phyloP scores from a whole-genome alignment of 352 stramenopile genomes.

The Pythium coloratum region DNA sequence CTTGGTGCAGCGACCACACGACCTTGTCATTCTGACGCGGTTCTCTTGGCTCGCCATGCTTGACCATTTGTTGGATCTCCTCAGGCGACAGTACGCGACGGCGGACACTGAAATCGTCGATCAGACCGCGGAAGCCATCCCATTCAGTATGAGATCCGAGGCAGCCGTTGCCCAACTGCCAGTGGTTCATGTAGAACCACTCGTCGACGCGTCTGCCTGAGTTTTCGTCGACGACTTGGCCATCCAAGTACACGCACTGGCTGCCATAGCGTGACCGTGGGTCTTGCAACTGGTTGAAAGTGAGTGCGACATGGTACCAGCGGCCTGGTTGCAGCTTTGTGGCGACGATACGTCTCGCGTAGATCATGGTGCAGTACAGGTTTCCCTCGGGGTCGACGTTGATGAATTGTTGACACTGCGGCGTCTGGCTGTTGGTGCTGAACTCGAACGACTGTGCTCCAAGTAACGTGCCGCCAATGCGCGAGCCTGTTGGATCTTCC shows the following conservation, averaged over 20 bases:
- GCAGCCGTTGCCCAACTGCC: not conserved
- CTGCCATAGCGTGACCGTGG: not conserved
- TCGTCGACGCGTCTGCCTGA: no score
- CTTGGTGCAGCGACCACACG: no score
- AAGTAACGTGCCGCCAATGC: conserved; percentile 3
- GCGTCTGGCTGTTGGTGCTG: not conserved
- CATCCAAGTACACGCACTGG: conserved; percentile 6
- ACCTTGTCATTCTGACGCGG: no score
- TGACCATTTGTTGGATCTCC: not conserved
- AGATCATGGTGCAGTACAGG: conserved; percentile 22
- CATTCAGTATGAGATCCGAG: not conserved
- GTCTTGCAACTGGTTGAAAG: not conserved
- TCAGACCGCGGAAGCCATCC: not conserved
- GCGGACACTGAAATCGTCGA: not conserved
- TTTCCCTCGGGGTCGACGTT: conserved; percentile 12
- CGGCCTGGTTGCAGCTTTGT: not conserved
- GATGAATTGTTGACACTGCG: conserved; percentile 1
- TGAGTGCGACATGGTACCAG: conserved; percentile 11
- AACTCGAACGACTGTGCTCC: not conserved
- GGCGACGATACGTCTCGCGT: not conserved
- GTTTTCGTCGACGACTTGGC: not conserved
- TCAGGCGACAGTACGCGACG: not conserved
- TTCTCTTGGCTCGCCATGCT: no score
- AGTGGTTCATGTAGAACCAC: not conserved
- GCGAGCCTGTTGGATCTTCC: not conserved